These are phyloP conservation scores for Entomortierella chlamydospora DNA, from an alignment of 192 early-diverging fungal species.

Conservation along the genomic window DNA sequence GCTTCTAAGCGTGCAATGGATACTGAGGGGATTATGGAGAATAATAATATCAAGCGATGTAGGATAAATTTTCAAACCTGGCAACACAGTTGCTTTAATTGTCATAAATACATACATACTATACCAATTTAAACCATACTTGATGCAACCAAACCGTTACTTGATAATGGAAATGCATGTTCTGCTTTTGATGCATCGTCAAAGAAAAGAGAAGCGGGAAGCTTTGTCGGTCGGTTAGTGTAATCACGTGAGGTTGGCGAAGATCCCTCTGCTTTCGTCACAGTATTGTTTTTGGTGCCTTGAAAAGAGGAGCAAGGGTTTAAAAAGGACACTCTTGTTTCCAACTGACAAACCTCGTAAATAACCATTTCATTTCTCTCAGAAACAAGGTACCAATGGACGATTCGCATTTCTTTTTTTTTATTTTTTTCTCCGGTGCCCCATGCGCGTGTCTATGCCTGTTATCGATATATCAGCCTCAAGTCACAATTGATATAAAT, in stretches of 20 bases:
- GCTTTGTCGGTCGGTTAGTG: neutral
- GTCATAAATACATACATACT: conserved; percentile 13
- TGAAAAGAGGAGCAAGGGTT: too few relatives aligned
- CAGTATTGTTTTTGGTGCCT: neutral
- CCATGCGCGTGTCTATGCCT: neutral
- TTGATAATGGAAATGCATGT: neutral
- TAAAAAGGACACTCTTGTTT: neutral
- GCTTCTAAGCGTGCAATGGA: conserved; percentile 74
- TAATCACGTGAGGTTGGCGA: neutral
- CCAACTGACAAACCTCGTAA: neutral
- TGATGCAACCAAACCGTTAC: neutral
- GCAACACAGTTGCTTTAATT: conserved; percentile 1
- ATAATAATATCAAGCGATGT: neutral
- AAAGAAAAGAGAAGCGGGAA: neutral
- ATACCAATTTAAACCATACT: neutral
- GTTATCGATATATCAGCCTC: too few relatives aligned
- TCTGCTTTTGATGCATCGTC: too few relatives aligned
- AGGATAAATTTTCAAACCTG: conserved; percentile 1
- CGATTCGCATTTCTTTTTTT: neutral
- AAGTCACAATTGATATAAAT: neutral
- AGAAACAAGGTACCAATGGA: neutral
- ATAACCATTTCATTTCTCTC: neutral
- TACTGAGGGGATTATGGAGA: conserved; percentile 3
- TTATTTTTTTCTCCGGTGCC: neutral
- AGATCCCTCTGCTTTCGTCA: neutral